Percentiles rank a stretch among this genome's conserved stretches.
phyloP scores from a whole-genome alignment of 1,284 basidiomycete genomes.

The Neotropicomus parvogracilis region DNA sequence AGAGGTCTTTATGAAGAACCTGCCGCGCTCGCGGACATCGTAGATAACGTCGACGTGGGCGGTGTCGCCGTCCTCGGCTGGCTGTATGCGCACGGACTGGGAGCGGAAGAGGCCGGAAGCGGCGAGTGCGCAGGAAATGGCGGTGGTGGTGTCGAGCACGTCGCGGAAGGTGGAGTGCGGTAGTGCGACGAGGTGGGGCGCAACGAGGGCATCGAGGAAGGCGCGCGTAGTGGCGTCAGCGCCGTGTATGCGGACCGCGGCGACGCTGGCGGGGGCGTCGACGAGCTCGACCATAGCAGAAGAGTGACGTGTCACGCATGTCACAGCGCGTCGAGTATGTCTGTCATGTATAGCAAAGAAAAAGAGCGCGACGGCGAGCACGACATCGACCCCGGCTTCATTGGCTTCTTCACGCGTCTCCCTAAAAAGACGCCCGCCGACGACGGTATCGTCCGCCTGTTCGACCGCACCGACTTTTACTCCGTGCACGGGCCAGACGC shows the following conservation, averaged over 20 bases:
- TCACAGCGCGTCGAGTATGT: conserved; percentile 23
- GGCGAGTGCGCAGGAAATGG: conserved; percentile 61
- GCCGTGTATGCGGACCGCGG: conserved; percentile 72
- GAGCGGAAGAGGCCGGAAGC: conserved; percentile 73
- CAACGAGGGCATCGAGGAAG: conserved; percentile 77
- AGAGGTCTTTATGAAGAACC: conserved; percentile 80
- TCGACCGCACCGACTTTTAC: conserved; percentile 85
- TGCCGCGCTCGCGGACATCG: conserved; percentile 71
- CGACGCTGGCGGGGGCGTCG: conserved; percentile 27
- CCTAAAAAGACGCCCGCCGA: conserved; percentile 60
- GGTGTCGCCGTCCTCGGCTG: conserved; percentile 46
- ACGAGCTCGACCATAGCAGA: conserved; percentile 24
- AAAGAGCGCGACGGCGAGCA: conserved; percentile 55
- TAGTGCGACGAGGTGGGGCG: conserved; percentile 43
- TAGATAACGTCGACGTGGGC: conserved; percentile 85
- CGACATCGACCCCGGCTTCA: conserved; percentile 68
- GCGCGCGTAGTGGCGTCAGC: conserved; percentile 69
- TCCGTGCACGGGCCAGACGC: conserved; percentile 89
- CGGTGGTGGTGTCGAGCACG: conserved; percentile 65
- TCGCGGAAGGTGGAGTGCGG: conserved; percentile 49
- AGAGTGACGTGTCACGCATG: conserved; percentile 15
- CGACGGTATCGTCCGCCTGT: conserved; percentile 76
- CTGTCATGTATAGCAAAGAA: conserved; percentile 67
- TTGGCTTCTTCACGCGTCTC: conserved; percentile 67
- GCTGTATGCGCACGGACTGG: conserved; percentile 72